Base-by-base conservation (phyloP, 1,284 basidiomycete species). In the Singerocomus inundabilis region DNA sequence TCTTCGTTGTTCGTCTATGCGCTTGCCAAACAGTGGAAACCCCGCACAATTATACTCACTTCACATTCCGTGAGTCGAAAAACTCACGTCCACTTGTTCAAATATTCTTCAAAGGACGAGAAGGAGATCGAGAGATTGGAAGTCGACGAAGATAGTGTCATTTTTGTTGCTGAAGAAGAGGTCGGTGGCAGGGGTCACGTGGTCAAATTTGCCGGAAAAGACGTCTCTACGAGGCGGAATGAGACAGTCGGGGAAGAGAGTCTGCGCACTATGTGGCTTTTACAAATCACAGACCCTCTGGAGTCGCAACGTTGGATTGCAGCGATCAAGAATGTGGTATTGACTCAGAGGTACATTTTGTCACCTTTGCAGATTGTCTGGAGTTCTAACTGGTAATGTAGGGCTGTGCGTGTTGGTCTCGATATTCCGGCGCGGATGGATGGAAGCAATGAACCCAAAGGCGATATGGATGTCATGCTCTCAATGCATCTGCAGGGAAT, bases 401-500 rank as follows among this genome's bases (percentile, higher is more conserved):
- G 85, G 59, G 81, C 84, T 43, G 70, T 85, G 34, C 81, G 81
- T 16, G 84, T 81, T 15, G 86, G 85, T 16, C 64, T 88, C 31
- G 79, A 81, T 35, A 69, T 77, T 33, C 72, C 79, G 18, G 61
- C 71, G 0, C 70, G 70, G 32, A 68, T 72, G 24, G 59, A 72
- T 15, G 71, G 72, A 29, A 70, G 68, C 12, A 68, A 77, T 33
- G 86, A 86, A 52, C 86, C 86, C 18, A 75, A 81, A 45, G 86
- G 87, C 5, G 86, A 89, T 60, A 78, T 89, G 72, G 86, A 89
- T 63, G 87, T 88, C 43, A 85, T 88, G 79, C 72, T 89, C 29
- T 84, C 84, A n/a, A 85, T 89, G 74, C 82, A 82, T 34, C 77
- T 80, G 24, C 84, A 85, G 56, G 80, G 79, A 13, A 71, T 81